Percentiles rank a stretch among this genome's conserved stretches.
Evolutionary conservation across 1,284 basidiomycete species (phyloP).

Genomic region (Tylopilus sp.): DNA sequence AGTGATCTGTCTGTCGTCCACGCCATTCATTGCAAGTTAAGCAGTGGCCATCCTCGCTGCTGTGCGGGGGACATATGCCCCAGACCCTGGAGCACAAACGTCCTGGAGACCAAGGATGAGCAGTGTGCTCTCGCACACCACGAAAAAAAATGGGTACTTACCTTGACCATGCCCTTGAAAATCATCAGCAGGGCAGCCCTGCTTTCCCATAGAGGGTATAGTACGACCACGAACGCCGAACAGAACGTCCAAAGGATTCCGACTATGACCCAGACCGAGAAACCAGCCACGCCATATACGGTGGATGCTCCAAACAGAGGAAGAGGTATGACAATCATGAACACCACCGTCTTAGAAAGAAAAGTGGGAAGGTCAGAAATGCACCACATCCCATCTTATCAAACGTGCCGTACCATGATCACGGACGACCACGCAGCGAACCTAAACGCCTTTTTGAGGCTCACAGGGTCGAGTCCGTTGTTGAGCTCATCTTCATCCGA

Average conservation of each 20-base stretch:
- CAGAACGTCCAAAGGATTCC: slow-evolving; percentile 83
- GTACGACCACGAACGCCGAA: slow-evolving; percentile 69
- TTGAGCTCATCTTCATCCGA: slow-evolving; percentile 36
- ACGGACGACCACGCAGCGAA: slow-evolving; percentile 76
- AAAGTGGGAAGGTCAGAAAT: slow-evolving; percentile 6
- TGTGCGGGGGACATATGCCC: slow-evolving; percentile 37
- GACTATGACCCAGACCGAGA: slow-evolving; percentile 74
- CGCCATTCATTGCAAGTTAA: neutral
- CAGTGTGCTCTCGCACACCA: neutral
- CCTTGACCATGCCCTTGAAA: slow-evolving; percentile 60
- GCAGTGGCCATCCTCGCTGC: neutral
- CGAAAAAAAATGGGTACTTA: slow-evolving; percentile 17
- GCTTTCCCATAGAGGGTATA: slow-evolving; percentile 87
- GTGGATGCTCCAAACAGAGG: slow-evolving; percentile 81
- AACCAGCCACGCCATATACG: slow-evolving; percentile 63
- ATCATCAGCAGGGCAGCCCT: slow-evolving; percentile 62
- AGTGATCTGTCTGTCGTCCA: neutral
- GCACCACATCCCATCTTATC: neutral
- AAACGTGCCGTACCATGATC: slow-evolving; percentile 48
- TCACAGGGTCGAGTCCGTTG: slow-evolving; percentile 55
- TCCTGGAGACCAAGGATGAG: slow-evolving; percentile 35
- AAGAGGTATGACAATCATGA: slow-evolving; percentile 73
- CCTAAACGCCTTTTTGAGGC: slow-evolving; percentile 66
- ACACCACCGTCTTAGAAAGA: slow-evolving; percentile 51
- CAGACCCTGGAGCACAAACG: slow-evolving; percentile 48